Conservation (phyloP, 2,329 filamentous ascomycete genomes). For the Cercospora beticola region DNA sequence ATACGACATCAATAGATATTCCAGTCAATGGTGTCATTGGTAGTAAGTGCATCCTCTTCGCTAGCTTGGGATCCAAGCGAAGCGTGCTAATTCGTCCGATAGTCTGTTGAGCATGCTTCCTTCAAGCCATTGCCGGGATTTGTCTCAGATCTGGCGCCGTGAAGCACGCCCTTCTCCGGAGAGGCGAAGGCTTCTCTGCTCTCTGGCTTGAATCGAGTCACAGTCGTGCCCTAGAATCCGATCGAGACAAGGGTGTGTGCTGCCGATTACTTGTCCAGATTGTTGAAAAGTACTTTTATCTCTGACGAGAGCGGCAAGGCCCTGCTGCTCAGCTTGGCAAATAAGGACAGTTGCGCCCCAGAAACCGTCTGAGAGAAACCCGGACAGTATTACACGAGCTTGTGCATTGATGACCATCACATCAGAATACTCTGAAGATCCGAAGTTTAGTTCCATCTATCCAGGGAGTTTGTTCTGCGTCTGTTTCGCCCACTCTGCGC, state of each 20-base stretch:
- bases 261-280: not conserved
- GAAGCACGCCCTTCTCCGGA: not conserved
- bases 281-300: not conserved
- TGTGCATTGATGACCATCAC: not conserved
- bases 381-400: not conserved
- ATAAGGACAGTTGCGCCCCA: not conserved
- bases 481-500: constrained; percentile 26
- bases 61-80: not conserved
- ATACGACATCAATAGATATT: constrained; percentile 23
- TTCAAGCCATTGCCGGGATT: not conserved
- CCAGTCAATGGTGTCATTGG: constrained; percentile 28
- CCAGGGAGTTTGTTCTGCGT: constrained; percentile 6
- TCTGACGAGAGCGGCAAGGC: not conserved
- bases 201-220: not conserved
- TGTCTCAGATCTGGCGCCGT: not conserved
- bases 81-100: not conserved
- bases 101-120: not conserved
- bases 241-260: not conserved
- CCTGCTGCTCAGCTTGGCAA: not conserved
- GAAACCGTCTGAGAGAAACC: not conserved
- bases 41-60: not conserved
- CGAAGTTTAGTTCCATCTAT: not conserved
- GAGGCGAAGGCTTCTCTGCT: not conserved
- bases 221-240: not conserved
- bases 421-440: not conserved